Evolutionary conservation across 2,329 filamentous ascomycete genomes (phyloP).

Genomic region (Alternaria viburni): DNA sequence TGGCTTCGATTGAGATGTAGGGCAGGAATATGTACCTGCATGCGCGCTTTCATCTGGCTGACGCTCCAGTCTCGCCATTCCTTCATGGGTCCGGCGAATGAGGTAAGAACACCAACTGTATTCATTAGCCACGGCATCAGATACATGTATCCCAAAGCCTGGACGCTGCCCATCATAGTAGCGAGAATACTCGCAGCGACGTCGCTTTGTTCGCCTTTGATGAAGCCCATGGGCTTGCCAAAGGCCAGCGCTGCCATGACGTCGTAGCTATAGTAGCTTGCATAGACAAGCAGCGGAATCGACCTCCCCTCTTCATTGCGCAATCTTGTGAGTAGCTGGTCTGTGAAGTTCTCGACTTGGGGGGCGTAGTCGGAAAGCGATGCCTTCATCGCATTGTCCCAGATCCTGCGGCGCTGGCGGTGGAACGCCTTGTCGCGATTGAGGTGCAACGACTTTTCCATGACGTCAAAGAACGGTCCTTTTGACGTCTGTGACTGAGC

Average conservation of each 20-base stretch:
- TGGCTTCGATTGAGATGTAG: not conserved
- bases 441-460: constrained; percentile 31
- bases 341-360: constrained; percentile 30
- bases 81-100: constrained; percentile 33
- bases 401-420: constrained; percentile 32
- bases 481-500: constrained; percentile 32
- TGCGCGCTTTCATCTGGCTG: constrained; percentile 27
- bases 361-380: constrained; percentile 30
- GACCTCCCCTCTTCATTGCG: constrained; percentile 26
- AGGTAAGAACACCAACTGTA: constrained; percentile 24
- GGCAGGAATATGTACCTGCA: constrained; percentile 18
- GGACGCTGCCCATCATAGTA: constrained; percentile 40
- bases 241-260: constrained; percentile 56
- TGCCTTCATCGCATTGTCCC: constrained; percentile 39
- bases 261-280: constrained; percentile 54
- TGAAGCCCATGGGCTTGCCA: constrained; percentile 49
- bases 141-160: constrained; percentile 30
- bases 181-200: constrained; percentile 29
- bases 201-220: constrained; percentile 43
- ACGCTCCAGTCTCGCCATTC: constrained; percentile 34
- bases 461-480: constrained; percentile 31
- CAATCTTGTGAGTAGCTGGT: constrained; percentile 27
- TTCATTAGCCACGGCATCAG: constrained; percentile 40
- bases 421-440: constrained; percentile 36
- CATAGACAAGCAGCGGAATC: constrained; percentile 50